These are phyloP conservation scores for Cystobasidium pallidum DNA, from an alignment of 1,284 basidiomycete genomes.

Conservation along the genomic window DNA sequence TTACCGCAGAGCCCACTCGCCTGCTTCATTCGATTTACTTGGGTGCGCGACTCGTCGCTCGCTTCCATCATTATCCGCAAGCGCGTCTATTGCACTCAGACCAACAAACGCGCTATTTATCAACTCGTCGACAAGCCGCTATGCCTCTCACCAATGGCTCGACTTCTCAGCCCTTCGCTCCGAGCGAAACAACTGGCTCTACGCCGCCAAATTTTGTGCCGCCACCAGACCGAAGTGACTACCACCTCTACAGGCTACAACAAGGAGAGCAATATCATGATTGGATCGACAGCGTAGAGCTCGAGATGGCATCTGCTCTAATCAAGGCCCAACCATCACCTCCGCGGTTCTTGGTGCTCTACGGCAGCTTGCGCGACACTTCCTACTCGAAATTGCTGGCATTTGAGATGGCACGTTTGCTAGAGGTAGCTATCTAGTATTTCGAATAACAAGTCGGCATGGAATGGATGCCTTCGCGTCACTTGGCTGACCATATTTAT, in stretches of 20 bases:
- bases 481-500: slow-evolving; percentile 7
- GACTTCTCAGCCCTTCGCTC: not conserved
- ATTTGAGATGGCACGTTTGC: slow-evolving; percentile 56
- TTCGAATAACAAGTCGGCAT: not conserved
- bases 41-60: slow-evolving; percentile 9
- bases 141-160: slow-evolving; percentile 14
- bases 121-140: slow-evolving; percentile 4
- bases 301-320: slow-evolving; percentile 52
- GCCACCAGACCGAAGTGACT: slow-evolving; percentile 37
- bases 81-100: slow-evolving; percentile 13
- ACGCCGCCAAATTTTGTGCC: slow-evolving; percentile 24
- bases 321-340: slow-evolving; percentile 26
- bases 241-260: slow-evolving; percentile 41
- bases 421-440: slow-evolving; percentile 45
- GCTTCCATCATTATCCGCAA: slow-evolving; percentile 12
- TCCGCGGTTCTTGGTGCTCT: slow-evolving; percentile 54
- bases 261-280: slow-evolving; percentile 23
- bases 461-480: not conserved
- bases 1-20: slow-evolving; percentile 12
- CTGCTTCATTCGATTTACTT: slow-evolving; percentile 15
- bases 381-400: slow-evolving; percentile 57
- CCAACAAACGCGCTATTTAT: slow-evolving; percentile 10
- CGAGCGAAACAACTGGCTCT: slow-evolving; percentile 28
- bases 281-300: slow-evolving; percentile 52
- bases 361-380: slow-evolving; percentile 55